Percentiles rank a stretch among this genome's conserved stretches.
Conservation (phyloP, 176 grass and related monocot species). For the maize (Zea mays) region Zm-B73-REFERENCE-NAM-5.0 NC_050103.1:166225501-166226000, state of each 20-base stretch:
- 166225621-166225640: slow-evolving; percentile 32
- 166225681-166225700: too few species aligned
- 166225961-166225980: slow-evolving; percentile 22
- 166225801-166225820: not conserved
- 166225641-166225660: not conserved
- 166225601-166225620: slow-evolving; percentile 32
- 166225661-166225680: slow-evolving; percentile 6
- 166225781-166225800: not conserved
- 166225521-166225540: not conserved
- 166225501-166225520: slow-evolving; percentile 22
- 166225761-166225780: not conserved
- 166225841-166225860: not conserved
- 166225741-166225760: not conserved
- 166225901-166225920: slow-evolving; percentile 32
- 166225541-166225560: slow-evolving; percentile 28
- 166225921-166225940: slow-evolving; percentile 25
- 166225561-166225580: slow-evolving; percentile 38
- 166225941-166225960: slow-evolving; percentile 26
- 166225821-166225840: not conserved
- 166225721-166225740: not conserved
- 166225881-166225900: slow-evolving; percentile 14
- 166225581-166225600: not conserved
- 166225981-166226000: slow-evolving; percentile 48
- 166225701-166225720: slow-evolving; percentile 2
- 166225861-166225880: not conserved